Conservation (phyloP, 2,329 filamentous ascomycete species). For the Elsinoe perseae region DNA sequence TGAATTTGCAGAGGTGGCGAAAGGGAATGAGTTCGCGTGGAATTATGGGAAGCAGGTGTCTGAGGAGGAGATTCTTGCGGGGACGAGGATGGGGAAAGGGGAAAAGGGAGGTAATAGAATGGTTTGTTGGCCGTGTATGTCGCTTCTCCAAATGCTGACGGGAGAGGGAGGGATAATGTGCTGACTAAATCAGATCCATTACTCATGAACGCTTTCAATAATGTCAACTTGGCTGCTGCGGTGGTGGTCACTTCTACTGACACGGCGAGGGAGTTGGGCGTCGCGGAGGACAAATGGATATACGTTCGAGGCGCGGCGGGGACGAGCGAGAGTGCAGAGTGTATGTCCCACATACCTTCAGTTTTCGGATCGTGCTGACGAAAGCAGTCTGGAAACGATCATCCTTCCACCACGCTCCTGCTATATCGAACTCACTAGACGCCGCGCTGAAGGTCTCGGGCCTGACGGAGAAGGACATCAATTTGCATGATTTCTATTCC, state of each 20-base stretch:
- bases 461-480: constrained; percentile 45
- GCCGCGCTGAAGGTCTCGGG: constrained; percentile 44
- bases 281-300: constrained; percentile 52
- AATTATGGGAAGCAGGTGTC: constrained; percentile 42
- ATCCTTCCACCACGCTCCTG: constrained; percentile 50
- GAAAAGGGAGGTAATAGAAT: constrained; percentile 45
- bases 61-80: constrained; percentile 47
- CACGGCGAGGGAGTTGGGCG: constrained; percentile 46
- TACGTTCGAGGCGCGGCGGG: constrained; percentile 59
- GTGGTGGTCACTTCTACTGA: constrained; percentile 53
- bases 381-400: constrained; percentile 54
- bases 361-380: neutral
- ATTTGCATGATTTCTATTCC: constrained; percentile 59
- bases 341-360: constrained; percentile 30
- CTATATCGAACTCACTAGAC: constrained; percentile 52
- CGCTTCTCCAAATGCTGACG: neutral
- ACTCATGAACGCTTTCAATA: constrained; percentile 66
- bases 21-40: constrained; percentile 50
- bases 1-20: constrained; percentile 51
- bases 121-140: constrained; percentile 60
- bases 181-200: constrained; percentile 49
- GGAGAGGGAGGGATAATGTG: neutral
- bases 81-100: constrained; percentile 36
- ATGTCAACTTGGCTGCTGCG: constrained; percentile 55
- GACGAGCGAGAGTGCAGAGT: constrained; percentile 50